A percentile compares a stretch with the other conserved stretches of the same genome.
phyloP scores from a whole-genome alignment of 2,329 filamentous ascomycete genomes.

The Waltergamsia citrina region DNA sequence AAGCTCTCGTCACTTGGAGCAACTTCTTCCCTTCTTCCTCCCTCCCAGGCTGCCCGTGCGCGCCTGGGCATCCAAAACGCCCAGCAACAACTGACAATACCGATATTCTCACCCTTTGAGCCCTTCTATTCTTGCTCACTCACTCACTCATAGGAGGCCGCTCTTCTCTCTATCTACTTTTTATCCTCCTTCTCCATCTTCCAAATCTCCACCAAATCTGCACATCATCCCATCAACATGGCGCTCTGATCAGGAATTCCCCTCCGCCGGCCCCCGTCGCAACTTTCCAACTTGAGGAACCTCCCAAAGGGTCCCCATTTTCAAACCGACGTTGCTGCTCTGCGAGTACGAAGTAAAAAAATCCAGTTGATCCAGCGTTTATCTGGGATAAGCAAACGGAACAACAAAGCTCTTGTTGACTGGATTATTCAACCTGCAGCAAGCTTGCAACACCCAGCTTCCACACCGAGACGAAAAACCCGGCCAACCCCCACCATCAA shows the following conservation, averaged over 20 bases:
- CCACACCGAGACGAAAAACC: too few species aligned
- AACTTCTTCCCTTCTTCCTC: constrained; percentile 2
- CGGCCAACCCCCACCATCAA: too few species aligned
- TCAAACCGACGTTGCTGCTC: too few species aligned
- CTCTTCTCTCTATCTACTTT: not conserved
- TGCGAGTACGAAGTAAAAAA: too few species aligned
- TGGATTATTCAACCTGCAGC: too few species aligned
- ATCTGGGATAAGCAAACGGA: too few species aligned
- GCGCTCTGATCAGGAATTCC: constrained; percentile 4
- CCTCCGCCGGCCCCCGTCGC: constrained; percentile 5
- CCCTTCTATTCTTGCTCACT: not conserved
- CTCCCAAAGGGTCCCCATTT: not conserved
- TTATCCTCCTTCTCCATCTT: constrained; percentile 2
- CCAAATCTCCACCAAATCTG: not conserved
- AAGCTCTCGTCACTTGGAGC: not conserved
- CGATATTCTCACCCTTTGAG: not conserved
- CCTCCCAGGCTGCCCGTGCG: constrained; percentile 5
- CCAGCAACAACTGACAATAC: not conserved
- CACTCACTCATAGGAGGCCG: too few species aligned
- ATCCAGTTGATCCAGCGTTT: too few species aligned
- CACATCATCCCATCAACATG: not conserved
- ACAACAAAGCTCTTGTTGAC: too few species aligned
- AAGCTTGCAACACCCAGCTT: too few species aligned
- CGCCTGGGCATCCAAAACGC: constrained; percentile 5
- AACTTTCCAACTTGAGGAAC: constrained; percentile 6